A percentile compares a stretch with the other conserved stretches of the same genome.
These are phyloP conservation scores for Stephania yunnanensis DNA, from an alignment of 164 flowering plant species.

Conservation along the genomic window DNA sequence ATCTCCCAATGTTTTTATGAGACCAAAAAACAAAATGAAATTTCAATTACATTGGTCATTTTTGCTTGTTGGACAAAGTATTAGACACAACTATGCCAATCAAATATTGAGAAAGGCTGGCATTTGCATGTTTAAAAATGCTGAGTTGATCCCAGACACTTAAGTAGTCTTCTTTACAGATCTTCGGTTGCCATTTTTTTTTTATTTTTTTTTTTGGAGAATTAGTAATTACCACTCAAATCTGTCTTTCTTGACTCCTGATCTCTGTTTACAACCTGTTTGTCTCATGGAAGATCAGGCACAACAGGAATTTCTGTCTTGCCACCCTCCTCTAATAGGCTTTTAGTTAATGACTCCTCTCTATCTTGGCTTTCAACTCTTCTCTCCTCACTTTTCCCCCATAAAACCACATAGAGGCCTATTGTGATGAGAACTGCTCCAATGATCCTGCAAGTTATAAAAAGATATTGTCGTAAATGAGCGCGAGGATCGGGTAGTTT, in stretches of 20 bases:
- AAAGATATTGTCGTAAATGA: neutral
- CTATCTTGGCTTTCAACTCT: slow-evolving; percentile 25
- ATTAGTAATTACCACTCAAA: no score
- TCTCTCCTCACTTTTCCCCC: slow-evolving; percentile 72
- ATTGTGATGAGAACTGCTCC: slow-evolving; percentile 58
- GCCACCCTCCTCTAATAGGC: slow-evolving; percentile 32
- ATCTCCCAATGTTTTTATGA: no score
- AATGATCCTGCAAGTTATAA: slow-evolving; percentile 36
- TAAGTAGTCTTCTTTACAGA: neutral
- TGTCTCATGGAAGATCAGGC: slow-evolving; percentile 4
- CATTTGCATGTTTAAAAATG: neutral
- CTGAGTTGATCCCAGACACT: slow-evolving; percentile 1
- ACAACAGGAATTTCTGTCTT: slow-evolving; percentile 13
- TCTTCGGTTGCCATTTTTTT: neutral
- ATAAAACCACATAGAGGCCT: slow-evolving; percentile 61
- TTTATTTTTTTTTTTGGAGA: no score
- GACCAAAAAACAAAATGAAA: neutral
- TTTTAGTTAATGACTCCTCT: slow-evolving; percentile 35
- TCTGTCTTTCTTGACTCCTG: no score
- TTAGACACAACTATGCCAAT: neutral
- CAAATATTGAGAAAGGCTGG: neutral
- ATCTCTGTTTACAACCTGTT: neutral
- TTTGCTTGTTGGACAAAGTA: neutral
- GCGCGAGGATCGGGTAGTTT: neutral
- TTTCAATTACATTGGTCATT: neutral